Percentiles rank a stretch among this genome's conserved stretches.
Conservation (phyloP, 2,329 filamentous ascomycete species). For the Aspergillus brasiliensis region DNA sequence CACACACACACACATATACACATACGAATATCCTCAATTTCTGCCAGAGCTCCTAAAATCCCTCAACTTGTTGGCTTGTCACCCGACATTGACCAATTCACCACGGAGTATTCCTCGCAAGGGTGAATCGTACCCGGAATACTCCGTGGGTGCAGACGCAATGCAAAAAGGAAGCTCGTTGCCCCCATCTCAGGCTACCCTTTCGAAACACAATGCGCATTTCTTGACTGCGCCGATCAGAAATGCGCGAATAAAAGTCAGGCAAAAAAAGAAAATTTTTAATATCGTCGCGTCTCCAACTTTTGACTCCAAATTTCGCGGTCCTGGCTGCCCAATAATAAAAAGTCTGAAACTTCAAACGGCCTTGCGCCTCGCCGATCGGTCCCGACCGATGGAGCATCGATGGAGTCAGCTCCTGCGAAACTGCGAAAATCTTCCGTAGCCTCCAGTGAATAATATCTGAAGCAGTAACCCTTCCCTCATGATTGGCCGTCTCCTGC, state of each 20-base stretch:
- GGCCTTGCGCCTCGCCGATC: constrained; percentile 21
- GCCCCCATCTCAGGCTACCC: not conserved
- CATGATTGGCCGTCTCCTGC: not conserved
- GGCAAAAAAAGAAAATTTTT: constrained; percentile 4
- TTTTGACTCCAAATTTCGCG: constrained; percentile 10
- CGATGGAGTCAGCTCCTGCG: constrained; percentile 13
- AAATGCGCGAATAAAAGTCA: constrained; percentile 12
- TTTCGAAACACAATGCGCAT: not conserved
- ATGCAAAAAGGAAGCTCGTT: not conserved
- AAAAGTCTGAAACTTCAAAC: constrained; percentile 4
- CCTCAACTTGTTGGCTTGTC: not conserved
- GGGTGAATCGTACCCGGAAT: not conserved
- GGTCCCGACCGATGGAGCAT: constrained; percentile 25
- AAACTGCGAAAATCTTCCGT: constrained; percentile 1
- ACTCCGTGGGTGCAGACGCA: not conserved
- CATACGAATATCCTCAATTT: not conserved
- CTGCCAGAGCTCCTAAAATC: not conserved
- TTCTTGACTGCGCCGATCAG: constrained; percentile 7
- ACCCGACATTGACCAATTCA: not conserved
- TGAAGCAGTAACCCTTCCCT: not conserved
- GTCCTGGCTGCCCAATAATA: constrained; percentile 11
- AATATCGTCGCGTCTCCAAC: constrained; percentile 5
- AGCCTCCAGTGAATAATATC: not conserved
- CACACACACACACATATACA: too few relatives aligned
- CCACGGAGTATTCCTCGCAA: not conserved